Conservation (phyloP, 106 monocot genomes). For the Vanilla planifolia region DNA sequence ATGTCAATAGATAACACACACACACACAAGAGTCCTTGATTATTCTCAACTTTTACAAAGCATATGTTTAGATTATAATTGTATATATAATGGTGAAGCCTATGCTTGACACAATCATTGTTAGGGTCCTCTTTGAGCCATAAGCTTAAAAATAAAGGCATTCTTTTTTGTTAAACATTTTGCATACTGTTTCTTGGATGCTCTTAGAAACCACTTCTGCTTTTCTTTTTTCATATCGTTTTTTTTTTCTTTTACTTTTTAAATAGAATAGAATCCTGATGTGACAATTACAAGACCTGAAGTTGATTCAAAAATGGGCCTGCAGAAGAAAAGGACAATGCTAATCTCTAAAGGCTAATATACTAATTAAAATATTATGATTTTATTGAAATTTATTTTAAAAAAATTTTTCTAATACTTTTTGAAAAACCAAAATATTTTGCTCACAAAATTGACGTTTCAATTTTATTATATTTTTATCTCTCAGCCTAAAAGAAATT, state of each 20-base stretch:
- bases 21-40: too few relatives aligned
- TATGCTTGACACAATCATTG: conserved; percentile 3
- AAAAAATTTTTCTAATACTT: background rate
- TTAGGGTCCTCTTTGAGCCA: background rate
- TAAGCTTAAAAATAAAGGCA: background rate
- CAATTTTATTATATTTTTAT: too few relatives aligned
- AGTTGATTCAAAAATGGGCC: background rate
- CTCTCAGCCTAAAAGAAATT: too few relatives aligned
- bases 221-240: background rate
- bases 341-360: background rate
- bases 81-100: too few relatives aligned
- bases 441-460: too few relatives aligned
- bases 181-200: background rate
- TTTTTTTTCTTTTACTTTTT: too few relatives aligned
- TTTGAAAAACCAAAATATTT: too few relatives aligned
- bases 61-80: too few relatives aligned
- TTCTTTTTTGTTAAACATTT: background rate
- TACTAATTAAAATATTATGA: background rate
- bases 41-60: too few relatives aligned
- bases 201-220: background rate
- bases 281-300: too few relatives aligned
- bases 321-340: background rate
- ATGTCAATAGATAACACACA: too few relatives aligned
- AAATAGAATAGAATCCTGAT: too few relatives aligned
- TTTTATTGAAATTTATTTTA: background rate